These are phyloP conservation scores for Pythium rhizo-oryzae DNA, from an alignment of 352 stramenopile genomes.

Conservation along the genomic window DNA sequence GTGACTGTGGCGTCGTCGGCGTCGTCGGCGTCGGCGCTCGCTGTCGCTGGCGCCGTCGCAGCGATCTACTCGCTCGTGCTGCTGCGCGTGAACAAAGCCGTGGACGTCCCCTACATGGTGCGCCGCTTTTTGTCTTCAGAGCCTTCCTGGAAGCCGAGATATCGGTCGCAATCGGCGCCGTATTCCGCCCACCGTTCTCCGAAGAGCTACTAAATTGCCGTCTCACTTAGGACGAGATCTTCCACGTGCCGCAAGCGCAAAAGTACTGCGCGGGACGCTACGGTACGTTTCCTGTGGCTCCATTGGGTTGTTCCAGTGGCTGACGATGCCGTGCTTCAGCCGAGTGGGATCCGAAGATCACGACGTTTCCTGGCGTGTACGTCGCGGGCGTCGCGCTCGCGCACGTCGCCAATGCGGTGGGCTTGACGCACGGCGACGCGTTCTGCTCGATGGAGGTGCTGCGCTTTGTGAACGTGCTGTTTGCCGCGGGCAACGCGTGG, in stretches of 20 bases:
- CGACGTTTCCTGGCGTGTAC: slow-evolving; percentile 91
- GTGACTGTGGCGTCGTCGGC: background rate
- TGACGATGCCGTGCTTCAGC: slow-evolving; percentile 32
- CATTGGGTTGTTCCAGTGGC: background rate
- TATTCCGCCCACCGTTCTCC: background rate
- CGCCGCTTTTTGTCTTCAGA: background rate
- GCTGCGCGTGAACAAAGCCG: slow-evolving; percentile 39
- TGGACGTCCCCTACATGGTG: slow-evolving; percentile 70
- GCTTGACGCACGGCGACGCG: background rate
- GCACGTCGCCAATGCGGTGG: slow-evolving; percentile 23
- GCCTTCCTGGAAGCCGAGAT: slow-evolving; percentile 4
- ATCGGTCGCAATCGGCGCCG: background rate
- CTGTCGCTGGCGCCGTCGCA: slow-evolving; percentile 24
- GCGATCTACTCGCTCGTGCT: slow-evolving; percentile 36
- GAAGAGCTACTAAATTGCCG: background rate
- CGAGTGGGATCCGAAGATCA: slow-evolving; percentile 93
- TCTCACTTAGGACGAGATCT: slow-evolving; percentile 76
- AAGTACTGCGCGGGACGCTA: slow-evolving; percentile 79
- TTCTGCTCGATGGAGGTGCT: slow-evolving; percentile 71
- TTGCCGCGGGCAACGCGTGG: slow-evolving; percentile 58
- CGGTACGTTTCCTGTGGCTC: slow-evolving; percentile 33
- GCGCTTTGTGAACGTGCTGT: slow-evolving; percentile 81
- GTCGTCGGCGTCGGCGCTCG: slow-evolving; percentile 8
- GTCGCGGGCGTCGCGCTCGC: slow-evolving; percentile 53
- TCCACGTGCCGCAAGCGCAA: slow-evolving; percentile 80